Evolutionary conservation across 176 grass and related monocot genomes (phyloP), one percentile per base, ranked within the genome.

Genomic region (Carex kokanica): DNA sequence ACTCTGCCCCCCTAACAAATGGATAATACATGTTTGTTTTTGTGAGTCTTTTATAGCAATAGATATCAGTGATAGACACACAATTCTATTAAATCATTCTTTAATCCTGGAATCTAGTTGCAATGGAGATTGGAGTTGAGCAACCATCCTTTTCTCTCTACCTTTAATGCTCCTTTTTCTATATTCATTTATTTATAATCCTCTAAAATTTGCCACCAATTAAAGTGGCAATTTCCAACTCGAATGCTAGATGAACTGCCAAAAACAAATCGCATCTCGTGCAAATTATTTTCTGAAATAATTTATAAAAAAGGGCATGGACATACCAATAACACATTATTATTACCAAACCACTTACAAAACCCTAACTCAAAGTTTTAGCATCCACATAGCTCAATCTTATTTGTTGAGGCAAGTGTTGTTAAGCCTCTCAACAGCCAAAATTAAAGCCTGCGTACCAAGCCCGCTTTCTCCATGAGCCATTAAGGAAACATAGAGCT

Each of bases 401-500:
- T 21, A 79, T 78, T 90, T 95, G 38, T 83, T 84, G 41, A 97
- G 88, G 90, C 87, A 88, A 65, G 90, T 94, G 62, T 97, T 97
- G 87, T 97, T 97, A 47, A 94, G 90, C 78, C 92, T 74, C 85
- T 97, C 94, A 13, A 94, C 43, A 60, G 90, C 85, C 38, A 94
- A 86, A 80, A 97, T 94, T 29, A 97, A 86, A 13, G 93, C 96
- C 88, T 95, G 96, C 5, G 93, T 90, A 20, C 96, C 93, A 24
- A 99, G 84, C 23, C 88, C 89, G 10, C 96, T 91, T 77, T 99
- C 93, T 9, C 88, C 96, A 43, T 95, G 93, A 2, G 96, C 93
- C 3, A 95, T 80, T 72, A 99, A 85, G 1, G 96, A 95, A 43
- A 99, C 85, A 25, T 99, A 95, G 3, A 99, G 88, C 84, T 93